These are phyloP conservation scores for Saksenaea oblongispora DNA, from an alignment of 371 early-diverging fungal species.

Conservation along the genomic window DNA sequence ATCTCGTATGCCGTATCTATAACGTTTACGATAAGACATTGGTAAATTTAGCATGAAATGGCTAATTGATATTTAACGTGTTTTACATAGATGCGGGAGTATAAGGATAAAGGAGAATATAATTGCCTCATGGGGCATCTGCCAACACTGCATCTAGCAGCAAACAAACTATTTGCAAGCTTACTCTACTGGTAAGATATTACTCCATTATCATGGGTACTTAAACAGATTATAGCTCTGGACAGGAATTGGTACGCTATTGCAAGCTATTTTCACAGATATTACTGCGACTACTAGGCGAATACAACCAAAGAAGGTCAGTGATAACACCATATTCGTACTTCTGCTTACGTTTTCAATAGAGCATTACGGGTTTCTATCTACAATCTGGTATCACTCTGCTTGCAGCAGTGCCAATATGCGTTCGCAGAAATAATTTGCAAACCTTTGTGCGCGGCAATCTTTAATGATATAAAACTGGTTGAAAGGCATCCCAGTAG, in stretches of 20 bases:
- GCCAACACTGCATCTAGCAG: constrained; percentile 39
- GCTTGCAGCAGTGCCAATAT: constrained; percentile 47
- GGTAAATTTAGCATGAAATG: constrained; percentile 22
- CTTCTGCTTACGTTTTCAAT: background rate
- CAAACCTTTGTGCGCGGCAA: constrained; percentile 30
- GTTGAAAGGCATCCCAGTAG: constrained; percentile 7
- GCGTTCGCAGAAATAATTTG: constrained; percentile 37
- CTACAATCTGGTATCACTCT: constrained; percentile 42
- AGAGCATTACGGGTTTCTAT: constrained; percentile 37
- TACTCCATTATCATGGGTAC: background rate
- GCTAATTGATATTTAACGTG: background rate
- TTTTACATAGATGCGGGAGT: constrained; percentile 20
- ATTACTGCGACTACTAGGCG: constrained; percentile 38
- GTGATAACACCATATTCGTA: background rate
- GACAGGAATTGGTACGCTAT: constrained; percentile 38
- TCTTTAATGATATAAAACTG: constrained; percentile 33
- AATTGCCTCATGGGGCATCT: constrained; percentile 41
- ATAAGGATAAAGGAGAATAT: constrained; percentile 21
- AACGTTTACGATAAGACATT: constrained; percentile 47
- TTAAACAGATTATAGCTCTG: constrained; percentile 26
- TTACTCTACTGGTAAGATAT: constrained; percentile 40
- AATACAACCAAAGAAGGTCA: constrained; percentile 41
- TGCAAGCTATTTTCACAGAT: constrained; percentile 42
- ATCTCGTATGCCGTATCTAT: constrained; percentile 47
- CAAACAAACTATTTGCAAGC: constrained; percentile 41